Evolutionary conservation across 2,329 filamentous ascomycete genomes (phyloP).

Genomic region (Colletotrichum gigasporum): DNA sequence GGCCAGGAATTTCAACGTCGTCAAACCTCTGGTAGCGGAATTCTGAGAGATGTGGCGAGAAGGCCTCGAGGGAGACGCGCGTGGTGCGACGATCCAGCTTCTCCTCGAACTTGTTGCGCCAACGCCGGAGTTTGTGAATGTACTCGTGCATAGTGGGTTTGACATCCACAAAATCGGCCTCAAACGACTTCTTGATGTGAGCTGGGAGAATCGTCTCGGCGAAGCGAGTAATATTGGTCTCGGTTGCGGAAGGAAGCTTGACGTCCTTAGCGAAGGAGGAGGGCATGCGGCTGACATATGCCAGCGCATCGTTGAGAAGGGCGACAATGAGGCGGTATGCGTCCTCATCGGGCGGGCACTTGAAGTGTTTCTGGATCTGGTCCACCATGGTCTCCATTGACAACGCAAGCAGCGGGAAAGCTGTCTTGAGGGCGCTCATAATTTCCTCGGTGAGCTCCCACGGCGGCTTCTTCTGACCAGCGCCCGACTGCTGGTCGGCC

Average conservation of each 20-base stretch:
- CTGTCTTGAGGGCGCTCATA: slow-evolving; percentile 93
- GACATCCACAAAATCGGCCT: slow-evolving; percentile 93
- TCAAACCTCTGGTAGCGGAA: slow-evolving; percentile 99
- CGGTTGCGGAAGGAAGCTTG: slow-evolving; percentile 88
- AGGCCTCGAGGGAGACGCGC: slow-evolving; percentile 80
- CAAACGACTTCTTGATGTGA: slow-evolving; percentile 96
- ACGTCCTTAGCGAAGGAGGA: slow-evolving; percentile 88
- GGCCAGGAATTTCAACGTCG: slow-evolving; percentile 96
- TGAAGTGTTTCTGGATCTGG: slow-evolving; percentile 98
- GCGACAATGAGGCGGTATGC: slow-evolving; percentile 98
- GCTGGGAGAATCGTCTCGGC: slow-evolving; percentile 94
- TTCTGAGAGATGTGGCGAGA: slow-evolving; percentile 91
- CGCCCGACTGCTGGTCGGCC: slow-evolving; percentile 36
- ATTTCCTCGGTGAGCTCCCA: slow-evolving; percentile 98
- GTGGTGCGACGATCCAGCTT: slow-evolving; percentile 87
- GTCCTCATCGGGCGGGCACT: slow-evolving; percentile 97
- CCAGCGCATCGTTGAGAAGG: slow-evolving; percentile 91
- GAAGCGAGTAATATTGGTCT: slow-evolving; percentile 96
- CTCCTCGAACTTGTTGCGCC: slow-evolving; percentile 98
- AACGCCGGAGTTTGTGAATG: slow-evolving; percentile 93
- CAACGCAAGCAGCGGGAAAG: slow-evolving; percentile 92
- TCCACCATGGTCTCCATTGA: slow-evolving; percentile 99
- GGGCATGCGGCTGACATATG: slow-evolving; percentile 90
- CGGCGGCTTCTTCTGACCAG: slow-evolving; percentile 75
- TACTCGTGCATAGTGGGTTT: slow-evolving; percentile 99